Evolutionary conservation across 345 rosid genomes (phyloP).

Genomic region (Eucalyptus polybractea): DNA sequence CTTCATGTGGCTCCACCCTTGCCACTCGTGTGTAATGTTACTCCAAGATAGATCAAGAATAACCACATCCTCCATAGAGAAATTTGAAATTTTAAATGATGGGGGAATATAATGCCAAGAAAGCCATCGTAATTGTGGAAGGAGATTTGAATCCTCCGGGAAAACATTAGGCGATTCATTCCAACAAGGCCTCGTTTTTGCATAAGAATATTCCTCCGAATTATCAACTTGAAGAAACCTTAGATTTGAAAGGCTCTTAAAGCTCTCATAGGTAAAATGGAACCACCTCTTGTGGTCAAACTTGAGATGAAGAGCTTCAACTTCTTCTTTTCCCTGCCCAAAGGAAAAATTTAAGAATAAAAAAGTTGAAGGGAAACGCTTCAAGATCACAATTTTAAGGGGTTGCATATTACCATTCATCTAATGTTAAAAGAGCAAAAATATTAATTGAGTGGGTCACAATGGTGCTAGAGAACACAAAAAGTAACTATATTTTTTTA

Average conservation of each 20-base stretch:
- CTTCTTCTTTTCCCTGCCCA: no score
- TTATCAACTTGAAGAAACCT: no score
- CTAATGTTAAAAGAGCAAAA: no score
- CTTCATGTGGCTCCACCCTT: no score
- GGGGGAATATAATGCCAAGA: rapidly evolving
- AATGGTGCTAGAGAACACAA: no score
- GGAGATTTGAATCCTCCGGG: rapidly evolving
- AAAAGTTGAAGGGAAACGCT: rapidly evolving
- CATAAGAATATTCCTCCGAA: rapidly evolving
- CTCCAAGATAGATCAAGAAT: no score
- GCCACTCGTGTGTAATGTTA: no score
- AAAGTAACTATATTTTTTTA: rapidly evolving
- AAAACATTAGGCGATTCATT: rapidly evolving
- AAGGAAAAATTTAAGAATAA: rapidly evolving
- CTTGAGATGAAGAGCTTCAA: neutral
- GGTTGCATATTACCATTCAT: no score
- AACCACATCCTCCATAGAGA: rapidly evolving
- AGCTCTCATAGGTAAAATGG: no score
- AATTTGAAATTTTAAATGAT: no score
- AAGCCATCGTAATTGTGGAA: no score
- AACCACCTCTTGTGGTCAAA: rapidly evolving
- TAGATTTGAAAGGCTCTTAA: neutral
- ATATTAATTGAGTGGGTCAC: no score
- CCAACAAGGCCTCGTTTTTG: rapidly evolving
- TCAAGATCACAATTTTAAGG: rapidly evolving